Evolutionary conservation across 805 yeast genomes (phyloP), one percentile per base, ranked within the genome.

Genomic region (Komagataella pseudopastoris): DNA sequence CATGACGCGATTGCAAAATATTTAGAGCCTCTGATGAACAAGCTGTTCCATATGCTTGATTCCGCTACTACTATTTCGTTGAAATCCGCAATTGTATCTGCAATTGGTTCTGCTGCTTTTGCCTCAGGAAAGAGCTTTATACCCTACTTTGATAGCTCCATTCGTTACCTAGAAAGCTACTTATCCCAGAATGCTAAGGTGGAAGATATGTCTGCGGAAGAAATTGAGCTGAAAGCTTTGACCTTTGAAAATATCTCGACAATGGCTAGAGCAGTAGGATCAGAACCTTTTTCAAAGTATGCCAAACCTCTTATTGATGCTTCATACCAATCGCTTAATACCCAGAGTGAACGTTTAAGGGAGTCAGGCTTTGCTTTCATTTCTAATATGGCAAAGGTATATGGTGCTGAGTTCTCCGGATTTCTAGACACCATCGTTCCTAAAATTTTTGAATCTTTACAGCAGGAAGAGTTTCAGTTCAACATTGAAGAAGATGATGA

Each of bases 251-350:
- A 93, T 62, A 79, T 93, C 58, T 86, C 96, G 47, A 85, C 96
- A 14, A 83, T 93, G 85, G 97, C 96, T 52, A 80, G 90, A 67
- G 97, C 99, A 52, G 97, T 93, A 54, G 96, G 97, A 56, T 85
- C 93, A 51, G 91, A 85, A 59, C 74, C 88, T 0, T 93, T 93
- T 71, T 79, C 87, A 46, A 80, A 85, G 47, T 88, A 78, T 65
- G 96, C 96, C 50, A 82, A 83, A 63, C 91, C 96, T 23, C 76
- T 90, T 65, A 87, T 89, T 58, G 85, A 86, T 63, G 88, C 96
- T 54, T 90, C 96, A 24, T 85, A 88, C 63, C 74, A 74, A 53
- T 83, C 95, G 51, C 76, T 91, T 58, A 76, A 79, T 57, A 80
- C 91, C 39, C 85, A 84, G 52, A 83, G 83, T 65, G 78, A 90